A percentile compares a stretch with the other conserved stretches of the same genome.
Evolutionary conservation across 2,329 filamentous ascomycete genomes (phyloP).

Genomic region (Sporothrix inflata): DNA sequence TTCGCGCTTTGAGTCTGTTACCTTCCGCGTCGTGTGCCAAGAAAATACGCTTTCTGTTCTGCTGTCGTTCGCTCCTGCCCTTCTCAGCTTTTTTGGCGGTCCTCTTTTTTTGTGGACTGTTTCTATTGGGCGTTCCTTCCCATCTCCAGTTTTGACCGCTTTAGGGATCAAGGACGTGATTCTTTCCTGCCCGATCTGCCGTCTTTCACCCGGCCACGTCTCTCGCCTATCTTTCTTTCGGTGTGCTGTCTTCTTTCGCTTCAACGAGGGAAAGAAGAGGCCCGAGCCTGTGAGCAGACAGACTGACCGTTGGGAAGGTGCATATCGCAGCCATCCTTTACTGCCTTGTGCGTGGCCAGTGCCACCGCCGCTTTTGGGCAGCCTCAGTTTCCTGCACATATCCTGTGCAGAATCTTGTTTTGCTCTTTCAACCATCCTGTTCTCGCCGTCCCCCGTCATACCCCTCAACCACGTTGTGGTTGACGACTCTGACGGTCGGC

Average conservation of each 20-base stretch:
- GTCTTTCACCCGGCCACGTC: conserved; percentile 3
- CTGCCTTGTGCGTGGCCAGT: conserved; percentile 4
- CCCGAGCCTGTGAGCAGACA: background rate
- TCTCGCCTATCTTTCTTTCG: background rate
- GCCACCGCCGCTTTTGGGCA: conserved; percentile 17
- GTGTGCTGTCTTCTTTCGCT: background rate
- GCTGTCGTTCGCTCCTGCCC: conserved; percentile 15
- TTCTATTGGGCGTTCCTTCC: conserved; percentile 16
- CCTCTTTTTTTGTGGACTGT: background rate
- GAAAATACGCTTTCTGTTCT: background rate
- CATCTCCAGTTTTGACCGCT: conserved; percentile 18
- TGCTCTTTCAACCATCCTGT: background rate
- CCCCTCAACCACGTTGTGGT: conserved; percentile 18
- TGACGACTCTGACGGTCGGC: background rate
- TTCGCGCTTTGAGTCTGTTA: background rate
- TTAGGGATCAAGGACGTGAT: conserved; percentile 10
- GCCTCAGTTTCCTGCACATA: conserved; percentile 13
- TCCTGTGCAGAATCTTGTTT: background rate
- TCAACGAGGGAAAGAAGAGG: background rate
- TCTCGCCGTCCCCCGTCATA: background rate
- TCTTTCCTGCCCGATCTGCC: conserved; percentile 22
- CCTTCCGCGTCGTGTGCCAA: background rate
- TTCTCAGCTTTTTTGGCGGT: background rate
- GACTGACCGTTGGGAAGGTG: background rate
- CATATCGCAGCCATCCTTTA: background rate